A percentile compares a stretch with the other conserved stretches of the same genome.
Evolutionary conservation across 306 rosid genomes (phyloP).

Genomic region (Cicer yamashitae): DNA sequence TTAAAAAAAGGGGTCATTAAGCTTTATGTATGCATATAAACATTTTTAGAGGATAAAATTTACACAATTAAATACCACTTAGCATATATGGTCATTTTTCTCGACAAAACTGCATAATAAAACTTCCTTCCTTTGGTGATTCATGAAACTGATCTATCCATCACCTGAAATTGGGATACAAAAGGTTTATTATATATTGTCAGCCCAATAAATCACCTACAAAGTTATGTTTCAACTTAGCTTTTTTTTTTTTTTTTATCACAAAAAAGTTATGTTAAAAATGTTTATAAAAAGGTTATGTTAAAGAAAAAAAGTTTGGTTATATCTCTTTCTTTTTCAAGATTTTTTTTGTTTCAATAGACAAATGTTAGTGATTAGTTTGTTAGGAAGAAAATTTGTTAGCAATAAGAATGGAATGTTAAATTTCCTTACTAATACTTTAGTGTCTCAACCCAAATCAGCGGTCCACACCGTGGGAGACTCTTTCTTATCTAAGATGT

Average conservation of each 20-base stretch:
- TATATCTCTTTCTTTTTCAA: background rate
- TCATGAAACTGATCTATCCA: conserved; percentile 27
- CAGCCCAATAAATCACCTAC: background rate
- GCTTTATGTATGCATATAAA: conserved; percentile 24
- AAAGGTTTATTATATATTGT: background rate
- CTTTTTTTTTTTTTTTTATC: too few species aligned
- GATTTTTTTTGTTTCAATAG: background rate
- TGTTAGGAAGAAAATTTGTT: too few species aligned
- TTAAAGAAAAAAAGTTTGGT: background rate
- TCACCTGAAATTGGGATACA: conserved; percentile 41
- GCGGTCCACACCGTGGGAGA: too few species aligned
- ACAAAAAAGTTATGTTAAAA: too few species aligned
- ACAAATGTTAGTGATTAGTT: too few species aligned
- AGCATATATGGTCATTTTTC: conserved; percentile 32
- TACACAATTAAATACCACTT: conserved; percentile 35
- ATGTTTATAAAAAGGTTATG: too few species aligned
- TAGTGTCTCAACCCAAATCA: too few species aligned
- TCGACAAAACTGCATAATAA: conserved; percentile 38
- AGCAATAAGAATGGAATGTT: too few species aligned
- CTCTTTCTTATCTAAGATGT: background rate
- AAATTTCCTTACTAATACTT: too few species aligned
- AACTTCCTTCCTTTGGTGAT: conserved; percentile 15
- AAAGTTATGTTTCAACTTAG: too few species aligned
- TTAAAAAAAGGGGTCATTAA: conserved; percentile 11
- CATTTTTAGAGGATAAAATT: conserved; percentile 44